Evolutionary conservation across 2,329 filamentous ascomycete genomes (phyloP).

Genomic region (Verticillium albo-atrum): DNA sequence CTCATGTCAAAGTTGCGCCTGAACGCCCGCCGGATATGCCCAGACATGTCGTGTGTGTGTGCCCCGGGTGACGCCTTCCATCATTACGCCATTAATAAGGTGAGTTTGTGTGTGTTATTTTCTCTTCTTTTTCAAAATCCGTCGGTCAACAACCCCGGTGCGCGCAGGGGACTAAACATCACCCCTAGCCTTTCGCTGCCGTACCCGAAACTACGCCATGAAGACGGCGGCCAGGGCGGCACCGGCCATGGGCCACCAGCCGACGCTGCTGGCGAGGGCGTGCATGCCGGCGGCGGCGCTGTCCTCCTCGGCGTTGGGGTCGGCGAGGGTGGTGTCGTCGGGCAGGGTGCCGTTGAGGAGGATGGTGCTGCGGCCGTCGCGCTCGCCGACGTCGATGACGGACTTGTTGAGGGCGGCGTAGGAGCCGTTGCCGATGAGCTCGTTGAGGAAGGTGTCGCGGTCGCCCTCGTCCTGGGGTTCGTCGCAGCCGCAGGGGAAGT

Average conservation of each 20-base stretch:
- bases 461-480: slow-evolving; percentile 33
- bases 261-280: slow-evolving; percentile 30
- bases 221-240: slow-evolving; percentile 41
- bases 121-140: too few relatives aligned
- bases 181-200: too few relatives aligned
- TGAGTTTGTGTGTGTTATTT: too few relatives aligned
- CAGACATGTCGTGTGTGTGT: too few relatives aligned
- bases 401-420: slow-evolving; percentile 49
- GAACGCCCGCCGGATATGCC: neutral
- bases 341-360: slow-evolving; percentile 73
- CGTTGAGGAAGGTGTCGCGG: slow-evolving; percentile 47
- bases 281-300: slow-evolving; percentile 26
- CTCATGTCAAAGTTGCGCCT: too few relatives aligned
- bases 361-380: slow-evolving; percentile 52
- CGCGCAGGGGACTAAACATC: too few relatives aligned
- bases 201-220: slow-evolving; percentile 34
- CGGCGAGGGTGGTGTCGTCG: slow-evolving; percentile 56
- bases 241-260: slow-evolving; percentile 46
- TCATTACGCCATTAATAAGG: neutral
- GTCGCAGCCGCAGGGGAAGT: slow-evolving; percentile 48
- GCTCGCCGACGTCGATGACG: slow-evolving; percentile 53
- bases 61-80: neutral
- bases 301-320: slow-evolving; percentile 31
- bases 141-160: too few relatives aligned
- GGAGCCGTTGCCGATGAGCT: slow-evolving; percentile 60